phyloP scores from a whole-genome alignment of 108 stramenopile genomes.

The Skeletonema costatum region DNA sequence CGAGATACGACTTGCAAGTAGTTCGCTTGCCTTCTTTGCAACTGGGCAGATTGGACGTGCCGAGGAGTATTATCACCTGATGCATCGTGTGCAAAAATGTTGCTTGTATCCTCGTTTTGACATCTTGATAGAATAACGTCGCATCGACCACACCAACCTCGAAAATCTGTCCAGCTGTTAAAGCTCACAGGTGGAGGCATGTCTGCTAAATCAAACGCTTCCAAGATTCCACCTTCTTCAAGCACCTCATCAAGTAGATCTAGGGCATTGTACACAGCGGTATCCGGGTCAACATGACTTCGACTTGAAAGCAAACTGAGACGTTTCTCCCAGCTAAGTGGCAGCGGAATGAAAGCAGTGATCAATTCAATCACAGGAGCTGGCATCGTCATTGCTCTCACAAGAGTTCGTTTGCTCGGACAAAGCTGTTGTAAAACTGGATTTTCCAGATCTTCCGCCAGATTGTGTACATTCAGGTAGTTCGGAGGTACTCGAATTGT shows the following conservation, averaged over 20 bases:
- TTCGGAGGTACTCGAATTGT: slow-evolving; percentile 9
- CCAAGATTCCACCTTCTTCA: slow-evolving; percentile 58
- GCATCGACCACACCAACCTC: slow-evolving; percentile 27
- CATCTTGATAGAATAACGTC: slow-evolving; percentile 27
- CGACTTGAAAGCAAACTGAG: slow-evolving; percentile 42
- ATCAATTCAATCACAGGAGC: slow-evolving; percentile 36
- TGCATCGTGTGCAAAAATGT: background rate
- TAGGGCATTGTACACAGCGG: slow-evolving; percentile 43
- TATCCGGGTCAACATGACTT: slow-evolving; percentile 50
- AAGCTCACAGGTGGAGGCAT: slow-evolving; percentile 50
- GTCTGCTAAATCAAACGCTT: slow-evolving; percentile 46
- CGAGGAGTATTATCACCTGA: background rate
- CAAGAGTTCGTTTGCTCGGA: slow-evolving; percentile 36
- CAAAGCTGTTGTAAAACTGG: slow-evolving; percentile 2
- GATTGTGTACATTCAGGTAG: slow-evolving; percentile 37
- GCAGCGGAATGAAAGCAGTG: slow-evolving; percentile 46
- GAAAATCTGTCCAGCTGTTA: slow-evolving; percentile 45
- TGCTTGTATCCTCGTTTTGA: background rate
- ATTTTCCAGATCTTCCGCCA: slow-evolving; percentile 16
- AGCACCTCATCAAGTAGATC: slow-evolving; percentile 69
- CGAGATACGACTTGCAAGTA: slow-evolving; percentile 38
- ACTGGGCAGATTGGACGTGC: slow-evolving; percentile 6
- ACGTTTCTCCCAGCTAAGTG: slow-evolving; percentile 49
- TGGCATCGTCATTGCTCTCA: slow-evolving; percentile 40
- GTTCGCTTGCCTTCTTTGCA: slow-evolving; percentile 21